phyloP scores from a whole-genome alignment of 306 rosid genomes.

The Trifolium repens region DNA sequence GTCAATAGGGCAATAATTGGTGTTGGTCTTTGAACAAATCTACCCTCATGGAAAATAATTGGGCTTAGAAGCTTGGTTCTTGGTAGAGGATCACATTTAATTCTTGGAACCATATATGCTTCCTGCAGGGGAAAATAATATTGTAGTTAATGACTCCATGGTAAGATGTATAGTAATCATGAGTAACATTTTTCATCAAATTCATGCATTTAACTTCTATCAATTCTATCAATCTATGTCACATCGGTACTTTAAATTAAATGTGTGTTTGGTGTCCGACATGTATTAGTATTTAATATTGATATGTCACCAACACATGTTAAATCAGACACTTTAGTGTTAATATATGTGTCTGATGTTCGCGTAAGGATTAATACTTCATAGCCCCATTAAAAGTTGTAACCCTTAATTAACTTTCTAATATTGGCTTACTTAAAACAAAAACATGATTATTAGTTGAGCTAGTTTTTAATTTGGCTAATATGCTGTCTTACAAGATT shows the following conservation, averaged over 20 bases:
- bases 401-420: not conserved
- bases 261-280: no score
- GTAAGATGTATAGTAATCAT: not conserved
- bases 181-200: not conserved
- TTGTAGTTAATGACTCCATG: constrained; percentile 13
- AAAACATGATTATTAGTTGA: not conserved
- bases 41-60: constrained; percentile 87
- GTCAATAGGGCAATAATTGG: constrained; percentile 69
- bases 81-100: constrained; percentile 63
- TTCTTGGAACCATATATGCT: constrained; percentile 76
- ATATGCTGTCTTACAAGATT: not conserved
- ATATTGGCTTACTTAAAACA: not conserved
- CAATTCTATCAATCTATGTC: not conserved
- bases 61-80: constrained; percentile 83
- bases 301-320: no score
- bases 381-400: not conserved
- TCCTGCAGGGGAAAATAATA: constrained; percentile 58
- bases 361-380: no score
- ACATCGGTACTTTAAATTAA: not conserved
- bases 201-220: not conserved
- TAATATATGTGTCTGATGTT: no score
- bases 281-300: no score
- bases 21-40: constrained; percentile 85
- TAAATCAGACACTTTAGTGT: not conserved
- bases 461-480: not conserved